Conservation (phyloP, 805 yeast species). For the Saccharomycopsis fibuligera region DNA sequence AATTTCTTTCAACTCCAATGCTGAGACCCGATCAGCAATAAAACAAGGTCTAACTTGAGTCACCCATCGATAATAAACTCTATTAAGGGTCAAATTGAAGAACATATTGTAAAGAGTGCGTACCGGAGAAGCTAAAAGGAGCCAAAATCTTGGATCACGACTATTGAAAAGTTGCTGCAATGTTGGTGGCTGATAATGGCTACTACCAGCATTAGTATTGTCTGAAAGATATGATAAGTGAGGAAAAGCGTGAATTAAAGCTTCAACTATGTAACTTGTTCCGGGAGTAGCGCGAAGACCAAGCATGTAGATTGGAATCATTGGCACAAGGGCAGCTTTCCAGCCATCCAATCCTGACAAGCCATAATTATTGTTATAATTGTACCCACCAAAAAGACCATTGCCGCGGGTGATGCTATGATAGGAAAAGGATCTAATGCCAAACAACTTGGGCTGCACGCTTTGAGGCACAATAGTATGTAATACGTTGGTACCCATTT, state of each 20-base stretch:
- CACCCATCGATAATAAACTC: conserved; percentile 32
- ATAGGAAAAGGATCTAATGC: too few species aligned
- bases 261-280: not conserved
- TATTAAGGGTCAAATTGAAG: conserved; percentile 27
- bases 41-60: conserved; percentile 31
- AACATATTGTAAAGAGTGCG: conserved; percentile 21
- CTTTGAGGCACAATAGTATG: conserved; percentile 28
- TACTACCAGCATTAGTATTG: too few species aligned
- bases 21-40: conserved; percentile 29
- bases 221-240: not conserved
- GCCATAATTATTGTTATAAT: too few species aligned
- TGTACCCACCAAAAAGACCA: conserved; percentile 14
- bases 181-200: too few species aligned
- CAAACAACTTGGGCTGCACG: conserved; percentile 29
- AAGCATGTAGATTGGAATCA: conserved; percentile 29
- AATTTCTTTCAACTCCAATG: conserved; percentile 28
- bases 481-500: conserved; percentile 29
- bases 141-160: not conserved
- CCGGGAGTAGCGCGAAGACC: conserved; percentile 1
- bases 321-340: conserved; percentile 24
- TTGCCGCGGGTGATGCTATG: too few species aligned
- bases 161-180: too few species aligned
- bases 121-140: conserved; percentile 17
- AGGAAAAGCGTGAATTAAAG: not conserved
- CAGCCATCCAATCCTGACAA: conserved; percentile 6